Percentiles rank a stretch among this genome's conserved stretches.
Conservation (phyloP, 2,329 filamentous ascomycete genomes). For the Hypoxylon sp. region DNA sequence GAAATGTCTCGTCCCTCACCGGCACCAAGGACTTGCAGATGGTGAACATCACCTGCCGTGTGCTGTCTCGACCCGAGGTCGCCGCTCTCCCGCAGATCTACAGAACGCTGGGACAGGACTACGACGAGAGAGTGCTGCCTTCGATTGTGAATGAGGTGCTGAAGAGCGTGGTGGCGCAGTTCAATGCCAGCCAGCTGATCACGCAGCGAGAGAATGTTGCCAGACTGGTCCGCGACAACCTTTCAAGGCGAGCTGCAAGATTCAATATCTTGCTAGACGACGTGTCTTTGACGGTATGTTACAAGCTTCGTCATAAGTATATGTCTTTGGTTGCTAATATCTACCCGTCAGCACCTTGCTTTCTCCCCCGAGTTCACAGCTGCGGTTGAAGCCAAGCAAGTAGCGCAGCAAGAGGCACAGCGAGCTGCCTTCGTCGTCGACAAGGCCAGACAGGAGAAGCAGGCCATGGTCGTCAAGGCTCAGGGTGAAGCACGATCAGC, state of each 20-base stretch:
- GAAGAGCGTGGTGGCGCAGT: slow-evolving; percentile 98
- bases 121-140: slow-evolving; percentile 95
- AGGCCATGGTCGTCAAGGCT: slow-evolving; percentile 96
- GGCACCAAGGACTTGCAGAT: slow-evolving; percentile 99
- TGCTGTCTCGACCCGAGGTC: slow-evolving; percentile 90
- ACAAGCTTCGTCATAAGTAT: not conserved
- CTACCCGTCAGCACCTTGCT: slow-evolving; percentile 68
- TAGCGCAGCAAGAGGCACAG: slow-evolving; percentile 92
- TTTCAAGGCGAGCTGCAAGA: slow-evolving; percentile 87
- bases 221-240: slow-evolving; percentile 89
- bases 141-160: slow-evolving; percentile 99
- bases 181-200: slow-evolving; percentile 98
- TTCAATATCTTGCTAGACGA: slow-evolving; percentile 99
- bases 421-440: slow-evolving; percentile 97
- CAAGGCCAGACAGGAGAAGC: slow-evolving; percentile 99
- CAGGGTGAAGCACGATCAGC: slow-evolving; percentile 99
- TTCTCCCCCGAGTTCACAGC: slow-evolving; percentile 81
- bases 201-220: slow-evolving; percentile 99
- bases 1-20: slow-evolving; percentile 95
- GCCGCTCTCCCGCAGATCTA: slow-evolving; percentile 96
- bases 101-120: slow-evolving; percentile 92
- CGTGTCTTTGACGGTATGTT: slow-evolving; percentile 89
- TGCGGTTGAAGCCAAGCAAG: slow-evolving; percentile 79
- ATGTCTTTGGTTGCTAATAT: slow-evolving; percentile 44
- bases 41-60: slow-evolving; percentile 99